Conservation (phyloP, 2,329 filamentous ascomycete genomes). For the Pseudogymnoascus sp. region DNA sequence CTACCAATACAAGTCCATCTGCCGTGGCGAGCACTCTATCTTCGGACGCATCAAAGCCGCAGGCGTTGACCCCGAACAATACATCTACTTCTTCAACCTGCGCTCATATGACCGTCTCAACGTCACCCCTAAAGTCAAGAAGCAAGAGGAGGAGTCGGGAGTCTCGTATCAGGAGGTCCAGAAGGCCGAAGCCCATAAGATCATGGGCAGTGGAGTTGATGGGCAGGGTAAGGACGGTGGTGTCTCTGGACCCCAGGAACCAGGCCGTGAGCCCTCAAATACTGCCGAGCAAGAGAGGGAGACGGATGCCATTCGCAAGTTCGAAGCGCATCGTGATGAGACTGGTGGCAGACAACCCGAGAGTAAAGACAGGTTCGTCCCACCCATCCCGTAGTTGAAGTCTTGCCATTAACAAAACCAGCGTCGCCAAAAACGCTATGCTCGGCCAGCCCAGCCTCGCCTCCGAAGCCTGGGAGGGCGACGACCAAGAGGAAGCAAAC, state of each 20-base stretch:
- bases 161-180: slow-evolving; percentile 82
- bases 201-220: slow-evolving; percentile 70
- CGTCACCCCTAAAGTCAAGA: slow-evolving; percentile 63
- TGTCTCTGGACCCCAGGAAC: not conserved
- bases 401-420: slow-evolving; percentile 30
- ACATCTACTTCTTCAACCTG: slow-evolving; percentile 92
- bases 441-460: slow-evolving; percentile 53
- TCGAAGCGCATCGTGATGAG: slow-evolving; percentile 40
- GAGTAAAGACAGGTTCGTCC: slow-evolving; percentile 18
- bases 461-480: slow-evolving; percentile 70
- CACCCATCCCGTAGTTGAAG: slow-evolving; percentile 16
- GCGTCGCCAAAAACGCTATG: slow-evolving; percentile 77
- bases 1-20: slow-evolving; percentile 95
- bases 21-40: slow-evolving; percentile 84
- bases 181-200: slow-evolving; percentile 77
- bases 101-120: slow-evolving; percentile 89
- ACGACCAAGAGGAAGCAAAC: slow-evolving; percentile 64
- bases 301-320: slow-evolving; percentile 42
- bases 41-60: slow-evolving; percentile 66
- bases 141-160: slow-evolving; percentile 72
- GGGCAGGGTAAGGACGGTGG: slow-evolving; percentile 39
- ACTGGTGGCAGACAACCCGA: slow-evolving; percentile 21
- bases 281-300: slow-evolving; percentile 33
- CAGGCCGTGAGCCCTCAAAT: slow-evolving; percentile 24
- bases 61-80: slow-evolving; percentile 67